Evolutionary conservation across 306 rosid species (phyloP).

Genomic region (Leucaena leucocephala): DNA sequence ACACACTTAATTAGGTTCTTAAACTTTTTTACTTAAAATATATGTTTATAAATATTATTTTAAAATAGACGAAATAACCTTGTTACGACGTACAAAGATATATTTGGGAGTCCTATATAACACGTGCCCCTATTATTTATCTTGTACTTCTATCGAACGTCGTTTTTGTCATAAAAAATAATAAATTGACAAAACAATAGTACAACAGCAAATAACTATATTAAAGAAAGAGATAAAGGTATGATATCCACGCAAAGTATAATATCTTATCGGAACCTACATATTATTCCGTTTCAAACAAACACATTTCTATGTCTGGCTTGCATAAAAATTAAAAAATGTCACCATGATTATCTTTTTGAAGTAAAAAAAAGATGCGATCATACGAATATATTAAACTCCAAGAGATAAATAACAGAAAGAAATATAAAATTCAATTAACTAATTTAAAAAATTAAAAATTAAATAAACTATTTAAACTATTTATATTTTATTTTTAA

Average conservation of each 20-base stretch:
- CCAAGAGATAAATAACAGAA: neutral
- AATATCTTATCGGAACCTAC: neutral
- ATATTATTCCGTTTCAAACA: neutral
- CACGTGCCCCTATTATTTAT: neutral
- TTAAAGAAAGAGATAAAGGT: neutral
- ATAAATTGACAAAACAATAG: neutral
- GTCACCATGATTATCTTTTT: neutral
- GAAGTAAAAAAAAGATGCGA: neutral
- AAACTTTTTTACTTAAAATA: too few species aligned
- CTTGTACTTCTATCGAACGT: neutral
- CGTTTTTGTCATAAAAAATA: neutral
- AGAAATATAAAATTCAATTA: too few species aligned
- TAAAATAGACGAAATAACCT: neutral
- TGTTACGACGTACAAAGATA: neutral
- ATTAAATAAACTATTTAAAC: too few species aligned
- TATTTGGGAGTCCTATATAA: neutral
- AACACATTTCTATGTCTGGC: too few species aligned
- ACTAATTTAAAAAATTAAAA: too few species aligned
- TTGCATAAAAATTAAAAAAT: neutral
- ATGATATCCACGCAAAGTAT: neutral
- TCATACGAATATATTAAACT: neutral
- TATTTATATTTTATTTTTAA: too few species aligned
- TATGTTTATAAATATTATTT: too few species aligned
- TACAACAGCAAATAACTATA: neutral
- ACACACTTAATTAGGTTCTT: too few species aligned